Evolutionary conservation across 2,329 filamentous ascomycete genomes (phyloP), one percentile per base, ranked within the genome.

Genomic region (Alternaria consortialis): DNA sequence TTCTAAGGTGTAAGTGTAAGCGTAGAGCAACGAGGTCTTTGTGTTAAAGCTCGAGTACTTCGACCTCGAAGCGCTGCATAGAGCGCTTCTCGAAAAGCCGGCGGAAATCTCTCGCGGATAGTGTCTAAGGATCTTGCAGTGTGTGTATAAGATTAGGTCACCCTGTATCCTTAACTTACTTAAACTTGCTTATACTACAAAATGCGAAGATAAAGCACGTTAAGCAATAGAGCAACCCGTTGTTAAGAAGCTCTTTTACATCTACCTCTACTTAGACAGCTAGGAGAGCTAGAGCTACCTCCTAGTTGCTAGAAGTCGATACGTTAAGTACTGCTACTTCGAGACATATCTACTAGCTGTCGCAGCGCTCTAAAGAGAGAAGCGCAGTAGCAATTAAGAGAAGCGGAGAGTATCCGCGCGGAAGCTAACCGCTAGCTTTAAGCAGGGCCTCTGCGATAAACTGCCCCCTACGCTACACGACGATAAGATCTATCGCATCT

Each of bases 271-370:
- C 31, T 52, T 62, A 12, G 55, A 62, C 13, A 52, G 37, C 11
- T 39, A 50, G 29, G 59, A 62, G 31, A 55, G 36, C 23, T 0
- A 62, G 17, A 62, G 51, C 44, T 17, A 62, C 34, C 40, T 62
- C 32, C 11, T 55, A 0, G 36, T 62, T 34, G 46, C 60, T 1
- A 62, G 46, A 13, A 20, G 46, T 25, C n/a, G 31, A 53, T 63
- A 56, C 42, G 40, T 63, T 2, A 63, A 63, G 46, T 60, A 63
- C 37, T 60, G 40, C 31, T 63, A 63, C 43, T 63, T 56, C 4
- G 23, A 63, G 48, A 63, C 47, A 44, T 63, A 63, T 54, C 39
- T 50, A 5, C 17, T 11, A 29, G 60, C 56, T 12, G 48, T 60
- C n/a, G 8, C 51, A 60, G 60, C 56, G 31, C 53, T 63, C 2